Evolutionary conservation across 768 basidiomycete genomes (phyloP).

Genomic region (Phlebiopsis flavidoalba): DNA sequence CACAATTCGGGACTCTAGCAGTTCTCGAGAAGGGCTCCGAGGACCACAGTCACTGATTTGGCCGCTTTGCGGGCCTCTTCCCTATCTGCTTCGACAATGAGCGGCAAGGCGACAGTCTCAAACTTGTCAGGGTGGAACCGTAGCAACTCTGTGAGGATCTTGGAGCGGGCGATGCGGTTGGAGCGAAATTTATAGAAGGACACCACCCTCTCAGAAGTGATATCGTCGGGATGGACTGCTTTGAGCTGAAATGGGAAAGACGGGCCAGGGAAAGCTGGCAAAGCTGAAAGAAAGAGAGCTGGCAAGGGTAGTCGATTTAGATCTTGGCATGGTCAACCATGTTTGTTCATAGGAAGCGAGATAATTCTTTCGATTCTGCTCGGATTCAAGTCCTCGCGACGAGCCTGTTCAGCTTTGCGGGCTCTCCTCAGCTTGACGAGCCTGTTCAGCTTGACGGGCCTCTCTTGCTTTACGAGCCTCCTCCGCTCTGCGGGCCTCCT

Average conservation of each 20-base stretch:
- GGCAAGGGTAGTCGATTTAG: background rate
- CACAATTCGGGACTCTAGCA: too few species aligned
- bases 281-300: background rate
- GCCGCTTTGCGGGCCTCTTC: background rate
- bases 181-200: background rate
- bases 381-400: background rate
- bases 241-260: background rate
- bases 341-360: background rate
- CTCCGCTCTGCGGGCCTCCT: background rate
- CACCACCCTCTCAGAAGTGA: background rate
- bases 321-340: background rate
- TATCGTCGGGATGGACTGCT: background rate
- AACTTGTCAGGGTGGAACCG: constrained; percentile 58
- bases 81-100: constrained; percentile 18
- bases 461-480: background rate
- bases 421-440: background rate
- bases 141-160: constrained; percentile 39
- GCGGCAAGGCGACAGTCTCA: constrained; percentile 29
- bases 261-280: background rate
- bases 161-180: background rate
- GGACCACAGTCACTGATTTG: background rate
- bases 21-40: background rate
- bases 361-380: background rate
- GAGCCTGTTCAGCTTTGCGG: too few species aligned
- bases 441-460: background rate